These are phyloP conservation scores for Boletus tomentosulus DNA, from an alignment of 768 basidiomycete genomes.

Conservation along the genomic window DNA sequence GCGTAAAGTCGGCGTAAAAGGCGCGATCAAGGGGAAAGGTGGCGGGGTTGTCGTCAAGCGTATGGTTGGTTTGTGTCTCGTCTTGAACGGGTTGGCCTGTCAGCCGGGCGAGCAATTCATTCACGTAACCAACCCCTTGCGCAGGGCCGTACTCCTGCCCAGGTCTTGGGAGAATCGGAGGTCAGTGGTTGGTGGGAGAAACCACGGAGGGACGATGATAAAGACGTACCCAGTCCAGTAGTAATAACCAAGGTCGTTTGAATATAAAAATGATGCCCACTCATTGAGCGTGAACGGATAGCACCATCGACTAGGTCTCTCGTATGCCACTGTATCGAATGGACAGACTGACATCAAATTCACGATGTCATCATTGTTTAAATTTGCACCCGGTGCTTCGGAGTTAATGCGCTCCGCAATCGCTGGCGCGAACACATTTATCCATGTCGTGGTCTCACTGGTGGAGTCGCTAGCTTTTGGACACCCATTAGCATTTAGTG, in stretches of 20 bases:
- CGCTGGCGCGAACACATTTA: constrained; percentile 44
- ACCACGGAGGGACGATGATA: background rate
- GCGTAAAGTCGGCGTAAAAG: constrained; percentile 78
- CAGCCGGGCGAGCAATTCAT: constrained; percentile 79
- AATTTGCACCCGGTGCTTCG: constrained; percentile 57
- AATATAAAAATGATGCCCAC: constrained; percentile 62
- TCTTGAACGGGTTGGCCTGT: constrained; percentile 59
- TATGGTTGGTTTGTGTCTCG: constrained; percentile 71
- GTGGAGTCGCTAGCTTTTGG: constrained; percentile 45
- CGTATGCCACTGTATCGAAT: constrained; percentile 59
- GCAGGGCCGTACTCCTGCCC: constrained; percentile 64
- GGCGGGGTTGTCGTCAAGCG: constrained; percentile 54
- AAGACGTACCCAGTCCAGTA: constrained; percentile 61
- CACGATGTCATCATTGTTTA: constrained; percentile 50
- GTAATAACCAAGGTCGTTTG: constrained; percentile 66
- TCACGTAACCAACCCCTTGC: constrained; percentile 82
- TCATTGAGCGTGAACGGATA: constrained; percentile 55
- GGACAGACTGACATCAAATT: constrained; percentile 68
- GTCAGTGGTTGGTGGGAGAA: background rate
- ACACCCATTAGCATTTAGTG: constrained; percentile 62
- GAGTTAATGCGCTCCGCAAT: constrained; percentile 56
- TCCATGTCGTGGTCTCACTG: constrained; percentile 46
- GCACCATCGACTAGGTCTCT: constrained; percentile 60
- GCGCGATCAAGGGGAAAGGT: constrained; percentile 71
- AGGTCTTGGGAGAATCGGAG: constrained; percentile 39